phyloP scores from a whole-genome alignment of 257 asterid species.

The Jasminum sambac region DNA sequence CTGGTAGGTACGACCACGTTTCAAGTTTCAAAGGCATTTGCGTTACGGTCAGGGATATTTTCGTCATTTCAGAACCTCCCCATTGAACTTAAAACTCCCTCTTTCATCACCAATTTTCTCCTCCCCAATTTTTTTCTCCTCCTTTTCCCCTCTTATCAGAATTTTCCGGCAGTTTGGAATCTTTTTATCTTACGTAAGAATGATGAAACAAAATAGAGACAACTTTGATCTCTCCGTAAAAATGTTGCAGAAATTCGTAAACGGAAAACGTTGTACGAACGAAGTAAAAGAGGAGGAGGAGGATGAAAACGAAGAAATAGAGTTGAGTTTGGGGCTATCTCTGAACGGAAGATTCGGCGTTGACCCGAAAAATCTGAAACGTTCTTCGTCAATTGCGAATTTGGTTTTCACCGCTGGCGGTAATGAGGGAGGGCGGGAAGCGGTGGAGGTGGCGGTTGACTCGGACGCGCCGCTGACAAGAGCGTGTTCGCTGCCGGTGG shows the following conservation, averaged over 20 bases:
- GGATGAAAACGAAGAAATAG: conserved; percentile 42
- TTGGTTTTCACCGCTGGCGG: conserved; percentile 26
- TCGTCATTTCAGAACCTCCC: conserved; percentile 31
- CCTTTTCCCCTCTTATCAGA: neutral
- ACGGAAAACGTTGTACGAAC: conserved; percentile 4
- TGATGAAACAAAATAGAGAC: conserved; percentile 35
- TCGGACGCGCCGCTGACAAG: conserved; percentile 46
- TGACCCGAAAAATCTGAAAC: conserved; percentile 65
- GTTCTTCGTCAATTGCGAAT: conserved; percentile 56
- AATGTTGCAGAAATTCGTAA: conserved; percentile 26
- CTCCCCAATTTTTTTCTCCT: neutral
- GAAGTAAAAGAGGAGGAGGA: conserved; percentile 15
- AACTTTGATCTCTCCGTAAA: conserved; percentile 18
- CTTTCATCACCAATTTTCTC: neutral
- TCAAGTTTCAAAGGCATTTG: conserved; percentile 9
- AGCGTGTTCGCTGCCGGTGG: conserved; percentile 68
- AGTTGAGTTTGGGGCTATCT: conserved; percentile 78
- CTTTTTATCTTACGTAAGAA: neutral
- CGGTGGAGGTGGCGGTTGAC: conserved; percentile 27
- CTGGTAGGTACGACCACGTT: conserved; percentile 34
- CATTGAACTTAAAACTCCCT: neutral
- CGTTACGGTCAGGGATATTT: conserved; percentile 39
- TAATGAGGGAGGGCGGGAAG: conserved; percentile 21
- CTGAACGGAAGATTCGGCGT: conserved; percentile 79
- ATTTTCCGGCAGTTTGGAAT: neutral